Base-by-base conservation (phyloP, 768 basidiomycete genomes). In the Boletus eberwhitei region DNA sequence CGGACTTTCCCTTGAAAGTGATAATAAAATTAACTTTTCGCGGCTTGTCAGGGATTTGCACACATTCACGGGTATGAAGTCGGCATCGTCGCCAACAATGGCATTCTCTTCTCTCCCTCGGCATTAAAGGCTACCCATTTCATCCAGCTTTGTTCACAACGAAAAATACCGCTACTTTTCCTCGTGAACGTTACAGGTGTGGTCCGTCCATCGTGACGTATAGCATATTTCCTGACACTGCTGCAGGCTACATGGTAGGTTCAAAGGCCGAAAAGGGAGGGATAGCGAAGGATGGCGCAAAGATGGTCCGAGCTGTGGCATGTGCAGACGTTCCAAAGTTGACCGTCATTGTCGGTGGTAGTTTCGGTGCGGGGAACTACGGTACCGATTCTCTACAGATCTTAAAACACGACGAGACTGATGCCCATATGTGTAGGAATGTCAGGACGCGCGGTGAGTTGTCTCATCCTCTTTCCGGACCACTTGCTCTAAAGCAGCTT, bases 291-390 rank as follows among this genome's bases (percentile, higher is more conserved):
- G 93, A 97, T 65, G 84, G 84, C 37, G 94, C 94, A 8, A 97
- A 97, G 78, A 95, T 98, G 91, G 94, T 98, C 62, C 86, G 94
- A 41, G 92, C 93, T 7, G 93, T 95, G 17, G 92, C 93, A 5
- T 93, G 93, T 59, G 92, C 93, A 17, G 88, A 96, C 59, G 93
- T 96, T 8, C 93, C 95, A 14, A 98, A 98, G 73, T 77, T 96
- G 56, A 97, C 93, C 1, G 90, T 97, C 29, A 77, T 97, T 46
- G 88, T 96, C 24, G 94, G 94, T 17, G 94, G 94, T 43, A 93
- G 90, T 67, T 96, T 93, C 67, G 93, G 93, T 26, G 94, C 95
- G 7, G 94, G 94, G 5, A 97, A 95, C 71, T 98, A 98, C 63
- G 94, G 92, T 89, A 39, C n/a, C 48, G 57, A 38, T 32, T 39